These are phyloP conservation scores for Thermothelomyces thermophilus DNA, from an alignment of 2,329 filamentous ascomycete species.

Conservation along the genomic window DNA sequence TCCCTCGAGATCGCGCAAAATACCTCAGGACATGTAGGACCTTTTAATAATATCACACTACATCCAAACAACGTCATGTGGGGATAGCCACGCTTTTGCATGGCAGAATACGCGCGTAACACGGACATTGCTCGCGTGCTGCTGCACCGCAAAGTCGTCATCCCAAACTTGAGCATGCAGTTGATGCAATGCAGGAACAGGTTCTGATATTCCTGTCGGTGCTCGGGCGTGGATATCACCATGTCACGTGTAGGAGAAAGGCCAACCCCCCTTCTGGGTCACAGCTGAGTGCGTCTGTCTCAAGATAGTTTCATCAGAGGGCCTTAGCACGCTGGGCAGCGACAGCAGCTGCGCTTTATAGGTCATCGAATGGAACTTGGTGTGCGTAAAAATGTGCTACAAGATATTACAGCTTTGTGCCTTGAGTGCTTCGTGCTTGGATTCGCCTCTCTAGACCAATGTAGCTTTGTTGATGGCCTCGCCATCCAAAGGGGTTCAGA, in stretches of 20 bases:
- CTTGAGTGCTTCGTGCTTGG: neutral
- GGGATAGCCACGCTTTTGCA: too few species aligned
- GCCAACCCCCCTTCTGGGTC: neutral
- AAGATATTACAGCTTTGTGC: neutral
- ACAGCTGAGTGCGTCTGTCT: conserved; percentile 16
- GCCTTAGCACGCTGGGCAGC: neutral
- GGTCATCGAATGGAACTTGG: neutral
- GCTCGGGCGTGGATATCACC: neutral
- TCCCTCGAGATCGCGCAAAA: neutral
- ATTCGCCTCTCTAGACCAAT: neutral
- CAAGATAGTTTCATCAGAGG: conserved; percentile 22
- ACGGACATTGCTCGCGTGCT: neutral
- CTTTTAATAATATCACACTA: conserved; percentile 15
- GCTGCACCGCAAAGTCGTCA: neutral
- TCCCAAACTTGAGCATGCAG: neutral
- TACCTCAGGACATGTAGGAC: conserved; percentile 12
- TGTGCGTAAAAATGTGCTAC: neutral
- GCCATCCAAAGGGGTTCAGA: too few species aligned
- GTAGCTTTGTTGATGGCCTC: neutral
- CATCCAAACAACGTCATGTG: neutral
- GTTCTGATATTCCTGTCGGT: neutral
- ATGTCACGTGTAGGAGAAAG: conserved; percentile 5
- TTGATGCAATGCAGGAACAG: neutral
- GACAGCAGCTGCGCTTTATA: neutral
- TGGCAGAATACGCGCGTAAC: neutral